Conservation (phyloP, 495 filamentous ascomycete genomes). For the Letharia lupina region DNA sequence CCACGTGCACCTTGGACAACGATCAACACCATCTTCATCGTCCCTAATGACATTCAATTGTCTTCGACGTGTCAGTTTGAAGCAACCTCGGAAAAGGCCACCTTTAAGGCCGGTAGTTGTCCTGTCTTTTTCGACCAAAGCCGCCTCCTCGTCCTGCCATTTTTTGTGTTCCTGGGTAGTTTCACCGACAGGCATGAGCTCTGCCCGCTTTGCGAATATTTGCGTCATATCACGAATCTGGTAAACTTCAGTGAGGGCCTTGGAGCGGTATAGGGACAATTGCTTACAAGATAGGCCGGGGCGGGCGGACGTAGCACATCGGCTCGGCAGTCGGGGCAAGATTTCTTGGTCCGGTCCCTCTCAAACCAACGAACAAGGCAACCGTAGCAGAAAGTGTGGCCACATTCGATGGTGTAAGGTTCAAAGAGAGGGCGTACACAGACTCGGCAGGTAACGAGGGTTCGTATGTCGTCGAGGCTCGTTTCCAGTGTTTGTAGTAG, state of each 20-base stretch:
- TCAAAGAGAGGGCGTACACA: conserved; percentile 64
- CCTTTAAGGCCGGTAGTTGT: conserved; percentile 39
- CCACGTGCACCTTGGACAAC: conserved; percentile 58
- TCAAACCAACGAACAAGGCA: conserved; percentile 61
- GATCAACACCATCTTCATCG: conserved; percentile 50
- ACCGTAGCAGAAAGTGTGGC: conserved; percentile 69
- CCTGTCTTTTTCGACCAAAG: conserved; percentile 42
- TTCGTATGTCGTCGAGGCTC: conserved; percentile 43
- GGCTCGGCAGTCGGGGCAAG: conserved; percentile 63
- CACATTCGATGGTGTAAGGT: conserved; percentile 62
- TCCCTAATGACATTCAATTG: conserved; percentile 42
- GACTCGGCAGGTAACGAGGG: conserved; percentile 55
- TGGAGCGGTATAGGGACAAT: neutral
- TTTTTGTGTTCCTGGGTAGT: conserved; percentile 51
- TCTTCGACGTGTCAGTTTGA: conserved; percentile 33
- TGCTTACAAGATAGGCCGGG: conserved; percentile 59
- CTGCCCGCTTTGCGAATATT: conserved; percentile 54
- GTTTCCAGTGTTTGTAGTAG: conserved; percentile 42
- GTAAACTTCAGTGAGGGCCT: conserved; percentile 18
- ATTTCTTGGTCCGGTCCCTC: conserved; percentile 51
- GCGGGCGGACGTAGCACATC: conserved; percentile 52
- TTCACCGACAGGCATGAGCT: conserved; percentile 56
- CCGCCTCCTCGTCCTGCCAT: conserved; percentile 50
- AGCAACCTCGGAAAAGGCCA: conserved; percentile 58
- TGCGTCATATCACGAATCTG: conserved; percentile 61